A percentile compares a stretch with the other conserved stretches of the same genome.
Evolutionary conservation across 2,329 filamentous ascomycete species (phyloP).

Genomic region (Claviceps monticola): DNA sequence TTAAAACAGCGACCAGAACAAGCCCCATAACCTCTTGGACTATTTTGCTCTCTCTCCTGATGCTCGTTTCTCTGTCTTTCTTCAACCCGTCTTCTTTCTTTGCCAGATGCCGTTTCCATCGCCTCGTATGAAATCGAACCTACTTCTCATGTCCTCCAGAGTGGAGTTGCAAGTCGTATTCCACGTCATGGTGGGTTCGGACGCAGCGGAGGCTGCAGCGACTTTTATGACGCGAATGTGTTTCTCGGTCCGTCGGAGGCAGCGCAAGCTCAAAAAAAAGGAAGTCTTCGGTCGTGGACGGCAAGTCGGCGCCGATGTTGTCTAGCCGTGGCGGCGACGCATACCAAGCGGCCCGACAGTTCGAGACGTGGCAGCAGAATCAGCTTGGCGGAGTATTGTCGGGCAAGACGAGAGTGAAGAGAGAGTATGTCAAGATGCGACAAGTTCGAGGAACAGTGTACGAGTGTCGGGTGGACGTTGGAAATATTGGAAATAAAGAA

Average conservation of each 20-base stretch:
- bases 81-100: neutral
- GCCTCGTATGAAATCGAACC: conserved; percentile 7
- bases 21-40: neutral
- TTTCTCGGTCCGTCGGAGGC: conserved; percentile 1
- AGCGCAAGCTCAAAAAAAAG: neutral
- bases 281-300: neutral
- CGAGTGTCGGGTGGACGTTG: no score
- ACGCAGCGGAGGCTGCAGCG: neutral
- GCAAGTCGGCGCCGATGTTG: neutral
- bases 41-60: neutral
- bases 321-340: neutral
- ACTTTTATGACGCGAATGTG: neutral
- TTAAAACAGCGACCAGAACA: neutral
- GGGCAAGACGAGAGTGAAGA: neutral
- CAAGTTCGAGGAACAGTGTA: neutral
- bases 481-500: neutral
- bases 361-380: neutral
- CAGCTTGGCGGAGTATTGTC: neutral
- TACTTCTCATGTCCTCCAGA: conserved; percentile 30
- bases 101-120: no score
- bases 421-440: neutral
- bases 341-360: neutral
- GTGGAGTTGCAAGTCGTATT: conserved; percentile 29
- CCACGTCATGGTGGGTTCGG: conserved; percentile 12
- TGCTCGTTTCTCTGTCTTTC: neutral